A percentile compares a stretch with the other conserved stretches of the same genome.
phyloP scores from a whole-genome alignment of 495 filamentous ascomycete genomes.

The Talaromyces wortmannii region DNA sequence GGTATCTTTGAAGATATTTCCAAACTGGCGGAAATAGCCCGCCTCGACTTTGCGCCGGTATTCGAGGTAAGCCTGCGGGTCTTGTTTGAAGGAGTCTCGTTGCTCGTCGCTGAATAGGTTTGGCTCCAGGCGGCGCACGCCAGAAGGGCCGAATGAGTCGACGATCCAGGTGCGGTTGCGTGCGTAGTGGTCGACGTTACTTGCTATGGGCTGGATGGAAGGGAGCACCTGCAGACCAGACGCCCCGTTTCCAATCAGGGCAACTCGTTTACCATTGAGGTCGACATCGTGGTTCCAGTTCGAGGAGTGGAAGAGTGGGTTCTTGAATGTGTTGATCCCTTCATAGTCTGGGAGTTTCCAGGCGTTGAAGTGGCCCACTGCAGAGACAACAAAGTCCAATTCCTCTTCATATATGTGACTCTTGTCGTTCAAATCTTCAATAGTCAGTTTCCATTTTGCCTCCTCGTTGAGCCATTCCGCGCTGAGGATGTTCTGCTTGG shows the following conservation, averaged over 20 bases:
- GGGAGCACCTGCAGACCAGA: constrained; percentile 51
- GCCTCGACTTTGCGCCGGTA: constrained; percentile 46
- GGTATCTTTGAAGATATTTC: constrained; percentile 46
- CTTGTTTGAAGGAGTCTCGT: constrained; percentile 33
- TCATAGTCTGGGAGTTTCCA: constrained; percentile 46
- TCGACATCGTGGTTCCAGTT: constrained; percentile 46
- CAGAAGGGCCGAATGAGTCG: constrained; percentile 37
- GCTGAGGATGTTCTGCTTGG: constrained; percentile 41
- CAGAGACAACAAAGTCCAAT: constrained; percentile 54
- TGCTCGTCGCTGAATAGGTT: constrained; percentile 45
- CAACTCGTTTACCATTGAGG: constrained; percentile 45
- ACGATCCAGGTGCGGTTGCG: constrained; percentile 67
- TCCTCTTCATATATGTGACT: constrained; percentile 42
- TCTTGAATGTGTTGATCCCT: constrained; percentile 41
- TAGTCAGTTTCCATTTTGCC: constrained; percentile 43
- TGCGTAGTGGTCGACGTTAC: constrained; percentile 57
- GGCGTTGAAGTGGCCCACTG: constrained; percentile 49
- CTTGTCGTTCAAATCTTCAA: constrained; percentile 27
- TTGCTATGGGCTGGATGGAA: constrained; percentile 48
- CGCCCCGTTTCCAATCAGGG: constrained; percentile 55
- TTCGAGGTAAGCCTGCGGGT: constrained; percentile 39
- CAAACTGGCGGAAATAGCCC: constrained; percentile 52
- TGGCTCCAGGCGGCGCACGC: constrained; percentile 33
- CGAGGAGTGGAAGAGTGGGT: constrained; percentile 45
- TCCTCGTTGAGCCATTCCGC: constrained; percentile 45